Evolutionary conservation across 2,329 filamentous ascomycete species (phyloP), one percentile per base, ranked within the genome.

Genomic region (Beauveria medogensis): DNA sequence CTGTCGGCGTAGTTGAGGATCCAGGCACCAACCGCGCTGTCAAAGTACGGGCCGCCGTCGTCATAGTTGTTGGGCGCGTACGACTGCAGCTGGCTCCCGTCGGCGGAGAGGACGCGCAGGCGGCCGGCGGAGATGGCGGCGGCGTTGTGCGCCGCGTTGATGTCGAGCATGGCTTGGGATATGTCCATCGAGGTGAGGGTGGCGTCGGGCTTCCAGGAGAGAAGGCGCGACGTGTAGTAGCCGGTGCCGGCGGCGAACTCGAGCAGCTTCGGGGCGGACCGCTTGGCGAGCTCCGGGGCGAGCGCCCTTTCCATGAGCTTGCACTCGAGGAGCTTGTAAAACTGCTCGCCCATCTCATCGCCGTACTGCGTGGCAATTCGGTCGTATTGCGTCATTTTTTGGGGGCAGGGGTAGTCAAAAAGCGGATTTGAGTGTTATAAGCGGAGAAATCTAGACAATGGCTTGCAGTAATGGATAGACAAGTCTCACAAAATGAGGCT

Each of bases 341-440:
- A 59, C 9, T 59, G 57, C 26, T 47, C 28, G n/a, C n/a, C 26
- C 10, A 22, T 41, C 26, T 37, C 24, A 20, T 54, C 37, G 41
- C 30, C 30, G 9, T 47, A 59, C 20, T 47, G 26, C 20, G 34
- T 41, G 20, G 40, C 57, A 20, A 54, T 59, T 24, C 46, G 20
- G 41, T 59, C 57, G 57, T 59, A 59, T 14, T 59, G 57, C 50
- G 57, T 46, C 57, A 59, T 59, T 37, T 30, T 30, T 18, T 3
- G 22, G 10, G 34, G 16, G 24, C 12, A 16, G 22, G 28, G 28
- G 28, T 3, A 30, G 28, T 30, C 28, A 30, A 30, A 9, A 9
- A 7, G 8, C 28, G 8, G 28, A 9, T 30, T 30, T 30, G 28
- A 6, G 34, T 37, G 30, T 37, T 14, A 16, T 14, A 14, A 37